Evolutionary conservation across 768 basidiomycete genomes (phyloP), one percentile per base, ranked within the genome.

Genomic region (Lactifluus piperatus): DNA sequence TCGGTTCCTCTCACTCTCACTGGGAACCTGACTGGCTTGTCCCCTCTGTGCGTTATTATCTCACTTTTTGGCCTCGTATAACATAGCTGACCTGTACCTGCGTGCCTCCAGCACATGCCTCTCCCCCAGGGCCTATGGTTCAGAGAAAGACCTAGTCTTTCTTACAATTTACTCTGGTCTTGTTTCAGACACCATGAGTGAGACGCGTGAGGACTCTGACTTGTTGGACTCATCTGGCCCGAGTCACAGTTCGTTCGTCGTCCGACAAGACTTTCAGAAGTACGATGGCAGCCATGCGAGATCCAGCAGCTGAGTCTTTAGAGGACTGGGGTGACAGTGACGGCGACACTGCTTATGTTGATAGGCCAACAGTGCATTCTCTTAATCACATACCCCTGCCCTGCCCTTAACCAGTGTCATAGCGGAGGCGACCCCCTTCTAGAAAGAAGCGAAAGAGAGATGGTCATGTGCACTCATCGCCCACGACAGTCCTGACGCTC

Each of bases 381-480:
- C 43, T 44, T 16, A 55, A 13, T 20, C 14, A 7, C n/a, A 26
- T 37, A 14, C 11, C 32, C 14, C 32, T 41, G 22, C 30, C 8
- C 30, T 18, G 11, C 7, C 22, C 1, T 41, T 51, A 45, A 56
- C 10, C 8, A 1, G 13, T 18, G 5, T 30, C 27, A 27, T 26
- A 56, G 43, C 44, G 26, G 9, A 56, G 46, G 47, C 26, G 51
- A 26, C 54, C 24, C 29, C 30, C 44, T n/a, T 9, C 29, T 24
- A 50, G 54, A 30, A 60, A 56, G 14, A 51, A 45, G 56, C 41
- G 55, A 44, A 61, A 52, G 30, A 51, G n/a, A 30, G 24, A 27
- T 9, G 29, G n/a, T 4, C 9, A 46, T 9, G 54, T 20, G 16
- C 20, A 22, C 14, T 30, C 43, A 11, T 50, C 49, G 20, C 34